phyloP scores from a whole-genome alignment of 306 rosid species.

The Sesbania bispinosa region DNA sequence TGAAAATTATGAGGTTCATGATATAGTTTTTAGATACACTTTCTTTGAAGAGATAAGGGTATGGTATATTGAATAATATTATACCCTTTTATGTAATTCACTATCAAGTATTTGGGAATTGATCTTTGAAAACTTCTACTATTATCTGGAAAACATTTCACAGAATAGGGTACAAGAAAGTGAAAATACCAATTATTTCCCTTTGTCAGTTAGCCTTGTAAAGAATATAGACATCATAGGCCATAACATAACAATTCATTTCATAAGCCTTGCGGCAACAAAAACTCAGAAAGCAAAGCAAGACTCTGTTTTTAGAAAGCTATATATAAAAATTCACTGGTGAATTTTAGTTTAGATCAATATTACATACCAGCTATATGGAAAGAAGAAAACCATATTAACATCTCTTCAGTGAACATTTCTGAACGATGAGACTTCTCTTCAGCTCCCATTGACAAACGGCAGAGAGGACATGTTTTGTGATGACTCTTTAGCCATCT shows the following conservation, averaged over 20 bases:
- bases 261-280: background rate
- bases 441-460: constrained; percentile 54
- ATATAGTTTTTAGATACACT: background rate
- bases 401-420: constrained; percentile 74
- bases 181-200: too few relatives aligned
- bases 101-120: too few relatives aligned
- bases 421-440: constrained; percentile 38
- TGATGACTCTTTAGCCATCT: constrained; percentile 68
- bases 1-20: background rate
- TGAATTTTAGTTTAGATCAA: constrained; percentile 1
- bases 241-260: background rate
- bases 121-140: too few relatives aligned
- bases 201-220: too few relatives aligned
- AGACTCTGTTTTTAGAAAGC: background rate
- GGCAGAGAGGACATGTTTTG: constrained; percentile 79
- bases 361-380: constrained; percentile 74
- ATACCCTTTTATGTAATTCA: too few relatives aligned
- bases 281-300: background rate
- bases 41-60: background rate
- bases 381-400: constrained; percentile 87
- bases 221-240: too few relatives aligned
- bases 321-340: too few relatives aligned
- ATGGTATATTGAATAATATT: too few relatives aligned
- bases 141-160: too few relatives aligned
- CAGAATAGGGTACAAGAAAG: too few relatives aligned